Evolutionary conservation across 2,329 filamentous ascomycete species (phyloP).

Genomic region (Metarhizium anisopliae): DNA sequence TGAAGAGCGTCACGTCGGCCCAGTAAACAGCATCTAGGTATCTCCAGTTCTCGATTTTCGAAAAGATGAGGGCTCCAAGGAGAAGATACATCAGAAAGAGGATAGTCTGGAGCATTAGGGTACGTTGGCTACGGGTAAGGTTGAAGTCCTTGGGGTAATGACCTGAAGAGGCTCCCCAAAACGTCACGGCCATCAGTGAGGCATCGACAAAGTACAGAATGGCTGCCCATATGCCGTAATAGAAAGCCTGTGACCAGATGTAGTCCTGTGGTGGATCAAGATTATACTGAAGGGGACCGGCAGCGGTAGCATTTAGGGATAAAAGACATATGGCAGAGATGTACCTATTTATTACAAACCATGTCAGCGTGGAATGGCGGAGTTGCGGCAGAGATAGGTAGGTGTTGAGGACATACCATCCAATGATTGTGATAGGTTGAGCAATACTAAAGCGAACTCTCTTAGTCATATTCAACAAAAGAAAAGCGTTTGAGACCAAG

Average conservation of each 20-base stretch:
- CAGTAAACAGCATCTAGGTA: constrained; percentile 76
- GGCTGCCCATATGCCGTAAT: constrained; percentile 75
- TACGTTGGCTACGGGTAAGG: constrained; percentile 72
- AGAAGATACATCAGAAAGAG: constrained; percentile 74
- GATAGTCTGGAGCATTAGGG: constrained; percentile 85
- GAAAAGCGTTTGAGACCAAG: constrained; percentile 67
- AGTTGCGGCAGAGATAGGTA: background rate
- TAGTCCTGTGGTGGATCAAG: constrained; percentile 38
- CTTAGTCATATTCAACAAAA: constrained; percentile 80
- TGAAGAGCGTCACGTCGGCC: constrained; percentile 63
- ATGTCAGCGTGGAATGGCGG: background rate
- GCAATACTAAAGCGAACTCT: constrained; percentile 73
- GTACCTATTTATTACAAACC: constrained; percentile 27
- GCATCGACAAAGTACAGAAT: constrained; percentile 72
- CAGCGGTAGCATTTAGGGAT: constrained; percentile 55
- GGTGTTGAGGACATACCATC: constrained; percentile 50
- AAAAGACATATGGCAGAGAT: constrained; percentile 56
- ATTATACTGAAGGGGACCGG: constrained; percentile 40
- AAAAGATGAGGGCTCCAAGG: constrained; percentile 68
- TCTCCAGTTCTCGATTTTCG: constrained; percentile 60
- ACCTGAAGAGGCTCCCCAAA: constrained; percentile 59
- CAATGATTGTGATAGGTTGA: constrained; percentile 71
- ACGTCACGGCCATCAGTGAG: constrained; percentile 68
- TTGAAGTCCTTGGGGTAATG: constrained; percentile 74
- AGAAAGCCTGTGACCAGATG: constrained; percentile 72